Percentiles rank a stretch among this genome's conserved stretches.
Conservation (phyloP, 108 stramenopile species). For the Craspedostauros australis region DNA sequence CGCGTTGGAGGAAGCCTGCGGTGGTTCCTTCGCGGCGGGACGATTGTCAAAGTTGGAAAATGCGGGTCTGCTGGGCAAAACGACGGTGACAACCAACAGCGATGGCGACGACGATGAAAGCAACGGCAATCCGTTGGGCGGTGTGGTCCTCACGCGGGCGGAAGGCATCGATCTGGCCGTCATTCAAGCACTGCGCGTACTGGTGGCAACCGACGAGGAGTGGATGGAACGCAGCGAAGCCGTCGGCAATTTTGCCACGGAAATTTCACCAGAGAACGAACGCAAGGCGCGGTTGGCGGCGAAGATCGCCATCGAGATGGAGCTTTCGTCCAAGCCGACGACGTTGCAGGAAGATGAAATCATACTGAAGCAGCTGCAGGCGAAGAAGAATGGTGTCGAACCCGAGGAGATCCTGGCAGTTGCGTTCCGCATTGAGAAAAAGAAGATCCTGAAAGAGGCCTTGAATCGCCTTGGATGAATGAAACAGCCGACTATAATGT, state of each 20-base stretch:
- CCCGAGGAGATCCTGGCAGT: constrained; percentile 53
- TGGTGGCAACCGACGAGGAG: constrained; percentile 68
- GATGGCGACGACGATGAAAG: constrained; percentile 15
- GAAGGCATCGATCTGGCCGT: constrained; percentile 79
- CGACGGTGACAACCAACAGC: not conserved
- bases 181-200: constrained; percentile 69
- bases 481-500: no score
- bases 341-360: constrained; percentile 69
- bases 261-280: constrained; percentile 58
- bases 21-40: constrained; percentile 55
- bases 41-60: constrained; percentile 66
- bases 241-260: constrained; percentile 73
- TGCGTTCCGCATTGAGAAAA: constrained; percentile 76
- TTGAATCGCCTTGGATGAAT: constrained; percentile 32
- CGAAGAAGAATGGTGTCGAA: constrained; percentile 23
- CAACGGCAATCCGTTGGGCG: constrained; percentile 58
- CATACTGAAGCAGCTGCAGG: constrained; percentile 32
- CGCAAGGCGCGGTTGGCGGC: constrained; percentile 51
- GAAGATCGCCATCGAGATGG: constrained; percentile 61
- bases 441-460: constrained; percentile 63
- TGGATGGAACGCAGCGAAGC: constrained; percentile 71
- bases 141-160: constrained; percentile 70
- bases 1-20: constrained; percentile 64
- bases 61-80: constrained; percentile 69
- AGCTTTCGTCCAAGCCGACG: constrained; percentile 62